Evolutionary conservation across 164 flowering plant genomes (phyloP).

Genomic region (Vitis amurensis): DNA sequence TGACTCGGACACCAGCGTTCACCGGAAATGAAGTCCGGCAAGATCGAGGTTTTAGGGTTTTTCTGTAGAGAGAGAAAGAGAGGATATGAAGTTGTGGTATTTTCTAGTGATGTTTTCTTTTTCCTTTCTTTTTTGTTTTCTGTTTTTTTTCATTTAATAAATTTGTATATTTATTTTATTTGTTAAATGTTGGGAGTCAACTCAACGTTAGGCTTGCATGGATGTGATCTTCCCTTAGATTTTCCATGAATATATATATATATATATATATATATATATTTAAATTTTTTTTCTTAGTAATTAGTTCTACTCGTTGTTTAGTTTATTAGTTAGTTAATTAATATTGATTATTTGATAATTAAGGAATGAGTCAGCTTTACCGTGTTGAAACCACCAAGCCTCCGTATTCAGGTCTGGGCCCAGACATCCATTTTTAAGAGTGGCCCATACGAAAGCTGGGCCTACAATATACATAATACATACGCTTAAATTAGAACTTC

Average conservation of each 20-base stretch:
- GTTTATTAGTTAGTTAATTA: too few relatives aligned
- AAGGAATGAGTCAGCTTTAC: too few relatives aligned
- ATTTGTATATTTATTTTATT: slow-evolving; percentile 12
- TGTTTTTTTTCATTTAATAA: neutral
- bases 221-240: slow-evolving; percentile 22
- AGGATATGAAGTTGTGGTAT: slow-evolving; percentile 3
- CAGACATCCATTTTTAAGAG: too few relatives aligned
- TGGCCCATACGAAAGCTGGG: neutral
- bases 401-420: too few relatives aligned
- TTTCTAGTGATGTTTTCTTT: neutral
- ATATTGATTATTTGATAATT: too few relatives aligned
- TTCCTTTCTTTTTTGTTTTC: neutral
- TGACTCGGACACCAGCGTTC: neutral
- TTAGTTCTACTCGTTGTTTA: too few relatives aligned
- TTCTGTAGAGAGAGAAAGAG: slow-evolving; percentile 14
- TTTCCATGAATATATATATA: slow-evolving; percentile 3
- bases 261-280: neutral
- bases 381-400: too few relatives aligned
- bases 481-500: too few relatives aligned
- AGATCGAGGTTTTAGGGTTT: slow-evolving; percentile 25
- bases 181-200: slow-evolving; percentile 26
- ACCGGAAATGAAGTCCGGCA: neutral
- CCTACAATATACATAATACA: neutral
- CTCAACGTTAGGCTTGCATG: slow-evolving; percentile 39
- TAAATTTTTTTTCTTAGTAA: neutral